Conservation (phyloP, 257 asterid species). For the Petunia secreta region DNA sequence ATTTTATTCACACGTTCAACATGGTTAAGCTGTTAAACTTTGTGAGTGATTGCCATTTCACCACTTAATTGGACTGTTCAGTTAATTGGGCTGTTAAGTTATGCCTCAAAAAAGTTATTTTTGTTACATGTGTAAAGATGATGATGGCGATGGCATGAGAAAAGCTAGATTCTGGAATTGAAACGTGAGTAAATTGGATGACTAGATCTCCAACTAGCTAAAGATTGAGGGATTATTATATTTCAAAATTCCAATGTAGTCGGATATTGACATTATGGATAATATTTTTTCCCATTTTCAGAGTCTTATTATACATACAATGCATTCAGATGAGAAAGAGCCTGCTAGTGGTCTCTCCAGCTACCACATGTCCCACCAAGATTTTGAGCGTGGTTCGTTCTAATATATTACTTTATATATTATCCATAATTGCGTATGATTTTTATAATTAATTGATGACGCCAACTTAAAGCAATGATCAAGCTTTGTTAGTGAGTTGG, state of each 20-base stretch:
- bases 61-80: neutral
- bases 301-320: constrained; percentile 12
- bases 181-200: constrained; percentile 27
- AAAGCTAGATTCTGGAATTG: neutral
- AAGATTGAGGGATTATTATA: neutral
- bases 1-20: too few relatives aligned
- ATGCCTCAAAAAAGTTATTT: neutral
- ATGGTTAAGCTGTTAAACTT: neutral
- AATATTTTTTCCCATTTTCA: constrained; percentile 13
- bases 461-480: neutral
- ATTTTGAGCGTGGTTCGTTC: constrained; percentile 28
- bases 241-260: constrained; percentile 2
- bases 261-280: constrained; percentile 1
- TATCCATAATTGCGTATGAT: constrained; percentile 19
- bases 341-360: constrained; percentile 1
- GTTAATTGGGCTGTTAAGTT: neutral
- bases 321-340: constrained; percentile 23
- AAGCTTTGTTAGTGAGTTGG: neutral
- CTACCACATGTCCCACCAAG: constrained; percentile 27
- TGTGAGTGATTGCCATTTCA: neutral
- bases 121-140: neutral
- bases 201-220: constrained; percentile 46
- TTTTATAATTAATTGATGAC: constrained; percentile 11
- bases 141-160: constrained; percentile 16
- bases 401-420: neutral